Base-by-base conservation (phyloP, 371 early-diverging fungal genomes). In the Rhizoclosmatium hyalinum region DNA sequence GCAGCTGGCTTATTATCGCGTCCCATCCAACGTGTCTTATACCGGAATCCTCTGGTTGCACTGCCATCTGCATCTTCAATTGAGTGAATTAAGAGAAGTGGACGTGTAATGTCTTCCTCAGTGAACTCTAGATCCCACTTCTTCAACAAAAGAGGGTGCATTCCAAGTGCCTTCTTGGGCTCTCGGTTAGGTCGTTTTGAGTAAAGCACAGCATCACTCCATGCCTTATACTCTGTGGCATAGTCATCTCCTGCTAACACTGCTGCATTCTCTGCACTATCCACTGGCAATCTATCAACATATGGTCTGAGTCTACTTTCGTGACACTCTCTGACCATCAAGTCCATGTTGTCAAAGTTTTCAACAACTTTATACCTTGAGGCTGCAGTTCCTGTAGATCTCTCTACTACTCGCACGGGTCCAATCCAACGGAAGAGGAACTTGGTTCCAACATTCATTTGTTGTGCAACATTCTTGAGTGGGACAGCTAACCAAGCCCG, bases 351-450 rank as follows among this genome's bases (percentile, higher is more conserved):
- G n/a, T n/a, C n/a, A 60, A 58, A 70, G 17, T 56, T 70, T 60
- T 70, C 70, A 39, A 70, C 70, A 56, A 70, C 60, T 8, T 8
- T 45, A 24, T 24, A 67, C 3, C 32, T 4, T 8, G 70, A 3
- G 5, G 41, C 60, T 41, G 65, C 6, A 44, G 6, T n/a, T 17
- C 46, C 46, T 32, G 41, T 60, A 39, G 54, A 41, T 21, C 14
- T 4, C 3, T 12, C 8, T 3, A 70, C 43, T 5, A 70, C 44
- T 4, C 70, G 24, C 3, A 70, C 70, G 5, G 70, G 68, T 43
- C 68, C 68, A 8, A 24, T 39, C 68, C 68, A 68, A 5, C 68
- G 55, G 53, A 14, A 50, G 6, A 65, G 46, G 6, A 50, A 12
- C 54, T 53, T 53, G 14, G 8, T 60, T 4, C 14, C 6, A 17